These are phyloP conservation scores for Candida nitratophila DNA, from an alignment of 805 yeast genomes.

Conservation along the genomic window DNA sequence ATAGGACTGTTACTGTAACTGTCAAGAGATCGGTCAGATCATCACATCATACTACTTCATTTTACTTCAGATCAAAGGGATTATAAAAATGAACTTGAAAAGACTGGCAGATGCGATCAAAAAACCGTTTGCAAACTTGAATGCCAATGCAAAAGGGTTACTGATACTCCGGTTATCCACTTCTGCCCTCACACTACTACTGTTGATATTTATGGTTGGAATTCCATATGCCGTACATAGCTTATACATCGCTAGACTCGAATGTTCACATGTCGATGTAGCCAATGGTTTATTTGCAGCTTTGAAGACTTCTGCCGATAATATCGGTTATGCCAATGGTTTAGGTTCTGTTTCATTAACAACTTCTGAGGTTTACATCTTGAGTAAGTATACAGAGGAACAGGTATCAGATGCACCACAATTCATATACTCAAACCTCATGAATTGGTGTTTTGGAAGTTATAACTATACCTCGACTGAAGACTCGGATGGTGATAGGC, in stretches of 20 bases:
- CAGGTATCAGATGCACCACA: constrained; percentile 46
- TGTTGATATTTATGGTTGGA: constrained; percentile 3
- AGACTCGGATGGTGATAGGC: constrained; percentile 1
- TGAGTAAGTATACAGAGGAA: constrained; percentile 37
- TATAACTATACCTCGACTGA: constrained; percentile 22
- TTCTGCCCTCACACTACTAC: constrained; percentile 5
- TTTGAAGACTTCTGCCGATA: constrained; percentile 22
- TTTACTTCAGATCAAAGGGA: too few relatives aligned
- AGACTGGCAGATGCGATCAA: background rate
- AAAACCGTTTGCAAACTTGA: constrained; percentile 20
- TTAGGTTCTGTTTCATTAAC: constrained; percentile 25
- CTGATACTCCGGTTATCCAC: constrained; percentile 13
- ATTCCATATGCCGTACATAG: constrained; percentile 5
- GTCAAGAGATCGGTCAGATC: too few relatives aligned
- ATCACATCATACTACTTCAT: too few relatives aligned
- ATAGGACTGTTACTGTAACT: too few relatives aligned
- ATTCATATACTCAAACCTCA: constrained; percentile 31
- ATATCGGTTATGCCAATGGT: too few relatives aligned
- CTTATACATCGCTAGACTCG: constrained; percentile 29
- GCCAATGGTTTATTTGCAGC: constrained; percentile 45
- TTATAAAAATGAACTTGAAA: background rate
- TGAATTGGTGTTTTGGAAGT: constrained; percentile 40
- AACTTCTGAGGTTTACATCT: constrained; percentile 39
- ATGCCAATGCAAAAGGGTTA: constrained; percentile 17
- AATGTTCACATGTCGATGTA: constrained; percentile 46